Percentiles rank a stretch among this genome's conserved stretches.
phyloP scores from a whole-genome alignment of 148 eudicot species.

The Diospyros lotus region DNA sequence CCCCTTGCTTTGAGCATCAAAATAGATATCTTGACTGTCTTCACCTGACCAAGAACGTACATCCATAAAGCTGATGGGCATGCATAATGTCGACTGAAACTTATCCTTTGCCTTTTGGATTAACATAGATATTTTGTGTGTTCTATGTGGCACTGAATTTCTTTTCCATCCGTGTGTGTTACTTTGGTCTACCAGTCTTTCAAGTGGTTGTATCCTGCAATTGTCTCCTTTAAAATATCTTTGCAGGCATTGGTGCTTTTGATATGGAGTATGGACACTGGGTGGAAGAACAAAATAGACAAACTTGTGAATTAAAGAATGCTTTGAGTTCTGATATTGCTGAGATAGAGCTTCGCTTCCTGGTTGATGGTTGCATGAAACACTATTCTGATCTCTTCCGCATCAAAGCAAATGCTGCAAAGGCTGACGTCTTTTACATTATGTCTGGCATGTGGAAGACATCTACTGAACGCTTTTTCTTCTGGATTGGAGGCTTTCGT shows the following conservation, averaged over 20 bases:
- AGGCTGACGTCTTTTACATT: slow-evolving; percentile 69
- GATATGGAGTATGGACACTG: slow-evolving; percentile 76
- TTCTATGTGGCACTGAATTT: neutral
- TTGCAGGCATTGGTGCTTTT: slow-evolving; percentile 65
- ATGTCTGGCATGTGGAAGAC: slow-evolving; percentile 94
- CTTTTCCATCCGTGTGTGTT: neutral
- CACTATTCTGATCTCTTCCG: slow-evolving; percentile 74
- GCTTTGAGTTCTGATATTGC: slow-evolving; percentile 46
- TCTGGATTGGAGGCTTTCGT: slow-evolving; percentile 97
- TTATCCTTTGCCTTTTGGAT: neutral
- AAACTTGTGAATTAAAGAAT: slow-evolving; percentile 45
- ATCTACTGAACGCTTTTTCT: slow-evolving; percentile 77
- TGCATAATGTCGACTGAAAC: neutral
- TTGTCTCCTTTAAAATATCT: neutral
- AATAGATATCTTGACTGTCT: neutral
- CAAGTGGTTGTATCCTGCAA: neutral
- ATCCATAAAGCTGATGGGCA: neutral
- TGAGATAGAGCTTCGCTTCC: slow-evolving; percentile 52
- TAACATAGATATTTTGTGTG: neutral
- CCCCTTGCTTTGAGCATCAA: neutral
- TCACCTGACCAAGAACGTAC: neutral
- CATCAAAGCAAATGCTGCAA: slow-evolving; percentile 74
- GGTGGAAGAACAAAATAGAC: slow-evolving; percentile 78
- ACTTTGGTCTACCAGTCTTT: neutral
- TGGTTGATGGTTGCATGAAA: slow-evolving; percentile 62